These are phyloP conservation scores for Hypoxylon trugodes DNA, from an alignment of 495 filamentous ascomycete genomes.

Conservation along the genomic window DNA sequence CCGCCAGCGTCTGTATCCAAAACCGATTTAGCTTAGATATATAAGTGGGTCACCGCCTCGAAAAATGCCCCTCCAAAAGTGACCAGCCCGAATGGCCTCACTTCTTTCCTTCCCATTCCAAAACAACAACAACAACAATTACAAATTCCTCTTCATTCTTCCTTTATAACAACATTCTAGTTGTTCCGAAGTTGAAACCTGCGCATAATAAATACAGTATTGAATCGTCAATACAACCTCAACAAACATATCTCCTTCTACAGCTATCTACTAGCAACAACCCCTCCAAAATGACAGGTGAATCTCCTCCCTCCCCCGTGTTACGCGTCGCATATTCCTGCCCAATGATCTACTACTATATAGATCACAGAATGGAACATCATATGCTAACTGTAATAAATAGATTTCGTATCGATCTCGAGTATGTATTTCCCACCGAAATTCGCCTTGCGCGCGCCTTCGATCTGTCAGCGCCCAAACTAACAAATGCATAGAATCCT, in stretches of 20 bases:
- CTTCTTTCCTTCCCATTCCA: constrained; percentile 7
- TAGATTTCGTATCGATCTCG: constrained; percentile 38
- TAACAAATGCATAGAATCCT: constrained; percentile 67
- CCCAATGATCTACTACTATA: not conserved
- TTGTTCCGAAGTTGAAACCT: not conserved
- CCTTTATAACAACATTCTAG: not conserved
- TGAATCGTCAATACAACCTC: too few species aligned
- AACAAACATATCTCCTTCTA: not conserved
- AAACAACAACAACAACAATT: constrained; percentile 6
- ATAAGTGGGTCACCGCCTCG: constrained; percentile 20
- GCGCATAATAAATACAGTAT: too few species aligned
- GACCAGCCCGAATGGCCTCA: constrained; percentile 35
- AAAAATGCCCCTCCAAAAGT: constrained; percentile 35
- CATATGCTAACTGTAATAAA: constrained; percentile 12
- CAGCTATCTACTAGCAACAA: not conserved
- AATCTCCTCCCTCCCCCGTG: constrained; percentile 1
- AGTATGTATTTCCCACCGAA: constrained; percentile 37
- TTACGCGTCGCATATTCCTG: constrained; percentile 17
- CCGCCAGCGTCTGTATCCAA: constrained; percentile 26
- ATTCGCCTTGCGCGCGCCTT: not conserved
- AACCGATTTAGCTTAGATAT: constrained; percentile 34
- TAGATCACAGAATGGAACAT: not conserved
- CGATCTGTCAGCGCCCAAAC: constrained; percentile 4
- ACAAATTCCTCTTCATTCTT: constrained; percentile 6
- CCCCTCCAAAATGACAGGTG: constrained; percentile 27